Percentiles rank a stretch among this genome's conserved stretches.
phyloP scores from a whole-genome alignment of 2,329 filamentous ascomycete species.

The Bimuria novae-zelandiae region DNA sequence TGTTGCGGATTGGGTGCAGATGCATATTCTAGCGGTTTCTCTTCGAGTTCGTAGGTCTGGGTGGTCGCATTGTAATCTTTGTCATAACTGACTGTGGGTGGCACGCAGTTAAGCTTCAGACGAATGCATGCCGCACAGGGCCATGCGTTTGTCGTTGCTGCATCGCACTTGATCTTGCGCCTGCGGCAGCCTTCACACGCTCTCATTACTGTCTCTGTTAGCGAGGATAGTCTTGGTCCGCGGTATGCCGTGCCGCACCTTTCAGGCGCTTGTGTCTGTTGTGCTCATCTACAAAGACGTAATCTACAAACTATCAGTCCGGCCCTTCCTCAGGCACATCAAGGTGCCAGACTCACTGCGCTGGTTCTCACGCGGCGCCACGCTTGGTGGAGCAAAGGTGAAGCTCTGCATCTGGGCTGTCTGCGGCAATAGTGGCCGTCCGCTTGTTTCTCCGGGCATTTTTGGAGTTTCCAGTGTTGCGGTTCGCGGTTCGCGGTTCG shows the following conservation, averaged over 20 bases:
- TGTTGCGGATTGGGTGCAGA: conserved; percentile 46
- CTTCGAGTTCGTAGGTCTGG: conserved; percentile 49
- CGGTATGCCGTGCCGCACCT: conserved; percentile 60
- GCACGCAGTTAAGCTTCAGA: conserved; percentile 89
- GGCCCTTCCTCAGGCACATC: neutral
- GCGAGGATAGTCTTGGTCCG: conserved; percentile 14
- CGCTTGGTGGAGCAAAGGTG: conserved; percentile 70
- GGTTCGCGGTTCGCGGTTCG: neutral
- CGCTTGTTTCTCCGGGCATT: conserved; percentile 68
- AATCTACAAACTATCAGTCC: conserved; percentile 63
- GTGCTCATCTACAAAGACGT: conserved; percentile 98
- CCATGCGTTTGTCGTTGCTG: conserved; percentile 96
- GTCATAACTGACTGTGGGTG: conserved; percentile 80
- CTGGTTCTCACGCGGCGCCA: conserved; percentile 73
- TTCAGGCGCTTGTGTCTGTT: conserved; percentile 97
- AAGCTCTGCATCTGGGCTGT: conserved; percentile 74
- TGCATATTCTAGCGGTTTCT: conserved; percentile 46
- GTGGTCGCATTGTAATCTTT: conserved; percentile 54
- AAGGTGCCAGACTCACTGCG: conserved; percentile 67
- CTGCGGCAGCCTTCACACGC: conserved; percentile 94
- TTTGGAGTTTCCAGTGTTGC: conserved; percentile 4
- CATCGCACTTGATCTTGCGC: conserved; percentile 97
- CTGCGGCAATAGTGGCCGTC: conserved; percentile 68
- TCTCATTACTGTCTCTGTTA: conserved; percentile 75
- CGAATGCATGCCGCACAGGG: conserved; percentile 93